phyloP scores from a whole-genome alignment of 352 stramenopile species.

The Elongisporangium prolatum region DNA sequence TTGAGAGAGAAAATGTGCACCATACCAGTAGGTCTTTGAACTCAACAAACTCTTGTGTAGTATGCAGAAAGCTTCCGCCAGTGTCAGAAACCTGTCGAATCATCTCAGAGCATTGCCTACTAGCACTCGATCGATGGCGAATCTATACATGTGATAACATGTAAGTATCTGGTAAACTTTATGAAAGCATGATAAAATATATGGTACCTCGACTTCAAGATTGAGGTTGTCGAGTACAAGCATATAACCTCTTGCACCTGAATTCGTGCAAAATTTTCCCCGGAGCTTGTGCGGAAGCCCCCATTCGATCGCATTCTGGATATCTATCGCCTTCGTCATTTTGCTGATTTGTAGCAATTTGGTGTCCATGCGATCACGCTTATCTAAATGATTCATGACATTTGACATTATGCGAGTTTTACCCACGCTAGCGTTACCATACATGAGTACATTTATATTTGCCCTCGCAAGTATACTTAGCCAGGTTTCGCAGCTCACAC shows the following conservation, averaged over 20 bases:
- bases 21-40: conserved; percentile 46
- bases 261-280: conserved; percentile 44
- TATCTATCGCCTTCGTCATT: conserved; percentile 16
- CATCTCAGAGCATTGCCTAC: conserved; percentile 36
- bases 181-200: neutral
- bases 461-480: conserved; percentile 26
- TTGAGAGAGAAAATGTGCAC: conserved; percentile 39
- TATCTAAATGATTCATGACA: conserved; percentile 24
- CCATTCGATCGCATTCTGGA: conserved; percentile 33
- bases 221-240: conserved; percentile 58
- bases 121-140: conserved; percentile 3
- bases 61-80: conserved; percentile 42
- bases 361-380: conserved; percentile 26
- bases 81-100: conserved; percentile 59
- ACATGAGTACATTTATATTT: conserved; percentile 42
- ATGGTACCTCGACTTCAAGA: conserved; percentile 36
- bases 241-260: conserved; percentile 38
- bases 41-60: conserved; percentile 53
- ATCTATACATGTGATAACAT: conserved; percentile 7
- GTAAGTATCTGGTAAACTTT: neutral
- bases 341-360: conserved; percentile 28
- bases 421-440: conserved; percentile 41
- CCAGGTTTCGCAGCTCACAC: conserved; percentile 30
- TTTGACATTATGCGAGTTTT: conserved; percentile 48
- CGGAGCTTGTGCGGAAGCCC: conserved; percentile 47